Conservation (phyloP, 2,329 filamentous ascomycete species). For the Pseudonectria buxi region DNA sequence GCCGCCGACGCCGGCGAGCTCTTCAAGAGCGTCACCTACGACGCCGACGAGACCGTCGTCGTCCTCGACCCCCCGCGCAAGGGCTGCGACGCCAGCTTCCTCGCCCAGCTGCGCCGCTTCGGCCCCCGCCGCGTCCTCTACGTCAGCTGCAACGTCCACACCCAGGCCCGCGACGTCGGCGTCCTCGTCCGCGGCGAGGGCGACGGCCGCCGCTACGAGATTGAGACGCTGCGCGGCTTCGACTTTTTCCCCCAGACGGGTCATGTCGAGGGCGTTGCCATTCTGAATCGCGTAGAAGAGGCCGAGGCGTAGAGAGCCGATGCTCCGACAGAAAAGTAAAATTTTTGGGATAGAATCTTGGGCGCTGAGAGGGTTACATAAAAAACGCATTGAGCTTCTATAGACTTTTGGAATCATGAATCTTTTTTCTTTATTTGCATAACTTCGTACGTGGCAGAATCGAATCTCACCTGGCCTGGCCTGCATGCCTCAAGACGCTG, state of each 20-base stretch:
- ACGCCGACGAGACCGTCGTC: conserved; percentile 78
- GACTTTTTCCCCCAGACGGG: conserved; percentile 93
- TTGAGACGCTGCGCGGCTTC: conserved; percentile 87
- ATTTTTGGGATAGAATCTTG: conserved; percentile 3
- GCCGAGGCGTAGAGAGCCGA: conserved; percentile 8
- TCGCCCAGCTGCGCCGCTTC: conserved; percentile 72
- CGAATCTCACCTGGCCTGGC: not conserved
- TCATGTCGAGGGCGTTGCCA: conserved; percentile 62
- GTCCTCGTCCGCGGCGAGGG: conserved; percentile 67
- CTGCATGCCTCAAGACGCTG: not conserved
- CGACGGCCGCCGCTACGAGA: conserved; percentile 58
- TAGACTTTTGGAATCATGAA: conserved; percentile 1
- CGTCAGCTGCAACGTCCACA: conserved; percentile 97
- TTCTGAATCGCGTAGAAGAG: conserved; percentile 51
- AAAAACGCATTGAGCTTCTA: no score
- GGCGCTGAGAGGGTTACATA: no score
- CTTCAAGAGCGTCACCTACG: conserved; percentile 69
- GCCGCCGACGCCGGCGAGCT: conserved; percentile 80
- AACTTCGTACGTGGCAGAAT: no score
- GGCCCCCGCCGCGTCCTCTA: conserved; percentile 79
- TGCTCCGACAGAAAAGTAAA: conserved; percentile 4
- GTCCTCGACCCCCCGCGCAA: conserved; percentile 96
- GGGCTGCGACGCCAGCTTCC: conserved; percentile 81
- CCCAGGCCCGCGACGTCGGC: conserved; percentile 88
- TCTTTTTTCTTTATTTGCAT: no score